Percentiles rank a stretch among this genome's conserved stretches.
phyloP scores from a whole-genome alignment of 192 early-diverging fungal genomes.

The Coemansia sp. region DNA sequence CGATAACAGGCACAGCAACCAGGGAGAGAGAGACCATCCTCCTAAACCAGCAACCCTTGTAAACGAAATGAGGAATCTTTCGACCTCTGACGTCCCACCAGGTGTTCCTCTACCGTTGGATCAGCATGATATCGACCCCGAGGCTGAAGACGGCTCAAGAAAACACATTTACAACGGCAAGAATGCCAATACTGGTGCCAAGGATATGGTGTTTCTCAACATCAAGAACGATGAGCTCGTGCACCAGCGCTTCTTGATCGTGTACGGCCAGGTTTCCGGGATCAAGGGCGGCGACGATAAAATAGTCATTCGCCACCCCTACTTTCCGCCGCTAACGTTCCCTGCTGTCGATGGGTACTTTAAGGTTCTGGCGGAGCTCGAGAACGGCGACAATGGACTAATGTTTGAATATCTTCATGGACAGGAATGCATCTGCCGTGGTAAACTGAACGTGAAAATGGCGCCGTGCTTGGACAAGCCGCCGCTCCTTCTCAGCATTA shows the following conservation, averaged over 20 bases:
- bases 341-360: constrained; percentile 62
- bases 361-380: constrained; percentile 63
- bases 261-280: constrained; percentile 44
- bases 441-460: constrained; percentile 56
- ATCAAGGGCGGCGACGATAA: constrained; percentile 30
- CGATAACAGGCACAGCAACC: neutral
- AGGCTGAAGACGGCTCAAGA: constrained; percentile 14
- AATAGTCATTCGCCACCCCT: constrained; percentile 44
- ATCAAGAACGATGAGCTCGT: constrained; percentile 44
- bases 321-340: constrained; percentile 59
- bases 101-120: constrained; percentile 47
- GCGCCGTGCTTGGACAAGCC: constrained; percentile 59
- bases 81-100: constrained; percentile 13
- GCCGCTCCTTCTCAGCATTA: constrained; percentile 60
- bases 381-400: constrained; percentile 60
- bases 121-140: constrained; percentile 32
- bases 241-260: constrained; percentile 55
- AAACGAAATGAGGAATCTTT: neutral
- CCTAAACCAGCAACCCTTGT: neutral
- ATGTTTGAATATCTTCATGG: constrained; percentile 53
- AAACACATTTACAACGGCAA: constrained; percentile 8
- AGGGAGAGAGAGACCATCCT: neutral
- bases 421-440: constrained; percentile 11
- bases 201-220: constrained; percentile 41
- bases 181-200: constrained; percentile 3